phyloP scores from a whole-genome alignment of 2,329 filamentous ascomycete species.

The Epichloe brachyelytri region DNA sequence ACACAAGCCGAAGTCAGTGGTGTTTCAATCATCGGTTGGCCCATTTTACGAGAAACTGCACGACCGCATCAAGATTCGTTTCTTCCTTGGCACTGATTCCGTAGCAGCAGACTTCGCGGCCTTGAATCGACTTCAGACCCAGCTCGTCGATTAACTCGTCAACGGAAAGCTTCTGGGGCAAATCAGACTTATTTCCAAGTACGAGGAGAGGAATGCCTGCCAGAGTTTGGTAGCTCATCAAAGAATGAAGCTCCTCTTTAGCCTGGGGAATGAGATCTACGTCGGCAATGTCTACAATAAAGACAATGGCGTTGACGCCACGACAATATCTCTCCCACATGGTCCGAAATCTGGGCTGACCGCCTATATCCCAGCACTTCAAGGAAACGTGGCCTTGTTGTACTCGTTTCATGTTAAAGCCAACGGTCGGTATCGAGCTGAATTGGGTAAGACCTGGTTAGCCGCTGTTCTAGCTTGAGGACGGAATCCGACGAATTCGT shows the following conservation, averaged over 20 bases:
- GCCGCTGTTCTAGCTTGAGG: not conserved
- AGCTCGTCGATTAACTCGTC: slow-evolving; percentile 92
- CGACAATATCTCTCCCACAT: slow-evolving; percentile 99
- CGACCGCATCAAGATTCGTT: slow-evolving; percentile 91
- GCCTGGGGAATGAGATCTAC: slow-evolving; percentile 66
- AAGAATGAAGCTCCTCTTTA: slow-evolving; percentile 79
- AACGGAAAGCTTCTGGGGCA: slow-evolving; percentile 79
- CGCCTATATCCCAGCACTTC: slow-evolving; percentile 98
- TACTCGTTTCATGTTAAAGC: slow-evolving; percentile 98
- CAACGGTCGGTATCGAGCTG: slow-evolving; percentile 95
- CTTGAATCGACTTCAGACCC: slow-evolving; percentile 76
- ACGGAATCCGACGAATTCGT: not conserved
- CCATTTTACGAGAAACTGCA: slow-evolving; percentile 91
- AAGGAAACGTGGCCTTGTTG: slow-evolving; percentile 96
- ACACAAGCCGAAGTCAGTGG: not conserved
- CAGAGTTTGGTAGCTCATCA: slow-evolving; percentile 73
- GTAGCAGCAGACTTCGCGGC: slow-evolving; percentile 95
- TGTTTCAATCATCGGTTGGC: slow-evolving; percentile 49
- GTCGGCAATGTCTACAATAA: slow-evolving; percentile 96
- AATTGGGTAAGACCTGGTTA: slow-evolving; percentile 11
- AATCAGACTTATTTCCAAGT: slow-evolving; percentile 92
- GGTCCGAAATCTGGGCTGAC: slow-evolving; percentile 88
- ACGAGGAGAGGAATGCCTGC: slow-evolving; percentile 87
- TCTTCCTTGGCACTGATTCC: slow-evolving; percentile 98
- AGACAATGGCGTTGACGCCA: slow-evolving; percentile 94